Evolutionary conservation across 805 yeast genomes (phyloP), one percentile per base, ranked within the genome.

Genomic region (Candida tammaniensis): DNA sequence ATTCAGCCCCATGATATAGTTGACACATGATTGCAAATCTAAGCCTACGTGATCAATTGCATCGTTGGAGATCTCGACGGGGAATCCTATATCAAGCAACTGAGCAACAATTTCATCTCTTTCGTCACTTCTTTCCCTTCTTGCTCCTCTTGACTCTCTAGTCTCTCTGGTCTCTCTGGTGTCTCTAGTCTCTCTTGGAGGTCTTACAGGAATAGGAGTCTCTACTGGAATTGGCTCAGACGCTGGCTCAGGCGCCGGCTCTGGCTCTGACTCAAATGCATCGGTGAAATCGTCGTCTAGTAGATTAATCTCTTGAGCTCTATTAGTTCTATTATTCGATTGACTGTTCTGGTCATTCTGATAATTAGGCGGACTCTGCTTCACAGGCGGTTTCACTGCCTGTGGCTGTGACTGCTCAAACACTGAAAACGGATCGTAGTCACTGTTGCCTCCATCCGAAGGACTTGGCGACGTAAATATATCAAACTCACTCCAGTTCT

Each of bases 1-100:
- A n/a, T 44, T 42, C 8, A 40, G 44, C 28, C 62, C 68, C 83
- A 86, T 80, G 22, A 86, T 64, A 43, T 60, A 73, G 31, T 78
- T 76, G 14, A 85, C 82, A 19, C 94, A 88, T 16, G 64, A 70
- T 38, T 80, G 75, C 7, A 85, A 63, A 44, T 82, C 76, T 5
- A 69, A 52, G 0, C 88, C 86, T 0, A 80, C 75, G 29, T 64
- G 58, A 6, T 58, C 68, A 23, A 86, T 64, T 0, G 94, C 94
- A 2, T 60, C 57, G 17, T 67, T 70, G 4, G 93, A 78, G 33
- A 68, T 74, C 2, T 76, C 79, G 1, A 73, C 61, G 1, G 81
- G 57, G 48, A 86, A 86, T 2, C 95, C 95, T 78, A 86, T 86
- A 39, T 86, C 93, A 2, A 84, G 57, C 27, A 86, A 63, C 45